Conservation (phyloP, 148 eudicot species). For the Spergularia marina region DNA sequence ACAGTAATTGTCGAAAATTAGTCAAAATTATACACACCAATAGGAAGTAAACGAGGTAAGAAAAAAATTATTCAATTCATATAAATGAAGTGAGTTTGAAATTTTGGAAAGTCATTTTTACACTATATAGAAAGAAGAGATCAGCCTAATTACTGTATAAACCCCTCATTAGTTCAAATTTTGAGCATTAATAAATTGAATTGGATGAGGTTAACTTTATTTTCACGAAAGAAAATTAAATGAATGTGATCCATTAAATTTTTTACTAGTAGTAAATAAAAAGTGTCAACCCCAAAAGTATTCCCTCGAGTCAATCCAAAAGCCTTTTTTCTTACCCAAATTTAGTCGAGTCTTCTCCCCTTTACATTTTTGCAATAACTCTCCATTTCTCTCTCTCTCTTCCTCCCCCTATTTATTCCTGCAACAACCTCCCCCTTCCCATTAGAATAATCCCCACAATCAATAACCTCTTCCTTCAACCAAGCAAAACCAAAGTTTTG, state of each 20-base stretch:
- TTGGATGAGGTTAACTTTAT: slow-evolving; percentile 7
- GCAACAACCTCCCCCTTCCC: slow-evolving; percentile 49
- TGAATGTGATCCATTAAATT: background rate
- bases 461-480: slow-evolving; percentile 32
- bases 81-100: background rate
- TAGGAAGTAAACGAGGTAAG: background rate
- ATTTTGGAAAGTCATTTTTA: background rate
- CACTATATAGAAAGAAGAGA: background rate
- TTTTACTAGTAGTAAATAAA: background rate
- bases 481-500: slow-evolving; percentile 20
- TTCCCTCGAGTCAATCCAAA: slow-evolving; percentile 51
- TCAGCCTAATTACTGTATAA: background rate
- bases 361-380: slow-evolving; percentile 50
- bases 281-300: background rate
- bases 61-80: background rate
- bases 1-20: background rate
- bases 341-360: slow-evolving; percentile 28
- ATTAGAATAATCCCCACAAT: slow-evolving; percentile 13
- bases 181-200: background rate
- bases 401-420: slow-evolving; percentile 57
- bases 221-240: slow-evolving; percentile 20
- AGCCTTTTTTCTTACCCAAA: slow-evolving; percentile 36
- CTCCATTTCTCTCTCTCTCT: slow-evolving; percentile 34
- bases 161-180: background rate
- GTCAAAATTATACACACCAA: slow-evolving; percentile 10